phyloP scores from a whole-genome alignment of 345 rosid species.

The Populus nigra region DNA sequence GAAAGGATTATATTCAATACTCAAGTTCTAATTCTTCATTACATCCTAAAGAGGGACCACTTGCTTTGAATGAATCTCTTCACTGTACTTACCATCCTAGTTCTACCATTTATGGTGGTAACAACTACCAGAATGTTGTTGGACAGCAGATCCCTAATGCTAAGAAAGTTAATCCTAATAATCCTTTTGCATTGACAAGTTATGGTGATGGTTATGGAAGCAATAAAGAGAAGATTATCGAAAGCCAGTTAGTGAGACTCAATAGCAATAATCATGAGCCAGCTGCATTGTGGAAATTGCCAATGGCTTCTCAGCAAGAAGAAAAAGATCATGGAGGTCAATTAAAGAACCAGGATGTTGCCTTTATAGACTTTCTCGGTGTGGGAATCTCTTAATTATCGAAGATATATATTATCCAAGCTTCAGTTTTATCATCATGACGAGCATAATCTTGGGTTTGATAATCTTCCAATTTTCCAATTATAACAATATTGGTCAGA shows the following conservation, averaged over 20 bases:
- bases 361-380: conserved; percentile 67
- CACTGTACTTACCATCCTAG: neutral
- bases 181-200: neutral
- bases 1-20: conserved; percentile 2
- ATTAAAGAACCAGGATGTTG: conserved; percentile 35
- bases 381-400: conserved; percentile 39
- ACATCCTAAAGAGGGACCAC: neutral
- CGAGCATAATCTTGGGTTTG: neutral
- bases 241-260: neutral
- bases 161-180: neutral
- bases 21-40: neutral
- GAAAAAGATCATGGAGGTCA: conserved; percentile 14
- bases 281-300: neutral
- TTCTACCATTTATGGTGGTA: neutral
- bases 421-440: neutral
- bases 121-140: neutral
- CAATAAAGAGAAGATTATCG: neutral
- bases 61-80: neutral
- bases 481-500: neutral
- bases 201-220: neutral
- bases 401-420: neutral
- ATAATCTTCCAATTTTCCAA: neutral
- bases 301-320: conserved; percentile 1
- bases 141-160: neutral
- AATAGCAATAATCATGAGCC: neutral